phyloP scores from a whole-genome alignment of 805 yeast genomes.

The Yarrowia hollandica region DNA sequence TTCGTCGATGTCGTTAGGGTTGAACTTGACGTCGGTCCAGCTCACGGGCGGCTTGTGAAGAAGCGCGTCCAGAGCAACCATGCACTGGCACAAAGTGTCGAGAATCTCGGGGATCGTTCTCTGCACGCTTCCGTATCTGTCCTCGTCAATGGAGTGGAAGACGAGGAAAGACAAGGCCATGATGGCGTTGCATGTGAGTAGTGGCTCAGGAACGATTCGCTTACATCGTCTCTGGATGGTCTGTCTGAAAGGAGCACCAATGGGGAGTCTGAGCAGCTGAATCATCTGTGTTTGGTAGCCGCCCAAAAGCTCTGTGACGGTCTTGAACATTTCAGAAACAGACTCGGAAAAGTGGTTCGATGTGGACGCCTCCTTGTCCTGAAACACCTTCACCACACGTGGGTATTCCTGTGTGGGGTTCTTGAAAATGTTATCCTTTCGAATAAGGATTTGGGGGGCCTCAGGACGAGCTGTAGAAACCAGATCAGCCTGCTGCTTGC shows the following conservation, averaged over 20 bases:
- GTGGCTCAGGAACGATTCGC: slow-evolving; percentile 37
- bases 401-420: slow-evolving; percentile 10
- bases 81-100: slow-evolving; percentile 35
- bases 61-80: slow-evolving; percentile 36
- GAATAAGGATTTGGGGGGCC: slow-evolving; percentile 5
- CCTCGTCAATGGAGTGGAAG: slow-evolving; percentile 42
- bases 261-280: slow-evolving; percentile 33
- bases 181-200: slow-evolving; percentile 39
- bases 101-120: slow-evolving; percentile 43
- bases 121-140: slow-evolving; percentile 46
- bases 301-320: background rate
- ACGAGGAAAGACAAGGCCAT: slow-evolving; percentile 40
- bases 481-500: slow-evolving; percentile 10
- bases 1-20: slow-evolving; percentile 8
- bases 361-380: slow-evolving; percentile 14
- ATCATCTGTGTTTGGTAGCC: slow-evolving; percentile 30
- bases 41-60: slow-evolving; percentile 39
- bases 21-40: slow-evolving; percentile 39
- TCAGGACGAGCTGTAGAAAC: slow-evolving; percentile 6
- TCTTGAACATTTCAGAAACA: background rate
- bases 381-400: slow-evolving; percentile 13
- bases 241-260: slow-evolving; percentile 42
- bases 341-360: slow-evolving; percentile 12
- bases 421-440: slow-evolving; percentile 20
- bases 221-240: slow-evolving; percentile 40